Percentiles rank a stretch among this genome's conserved stretches.
phyloP scores from a whole-genome alignment of 208 protist species.

The Naegleria lovaniensis region DNA sequence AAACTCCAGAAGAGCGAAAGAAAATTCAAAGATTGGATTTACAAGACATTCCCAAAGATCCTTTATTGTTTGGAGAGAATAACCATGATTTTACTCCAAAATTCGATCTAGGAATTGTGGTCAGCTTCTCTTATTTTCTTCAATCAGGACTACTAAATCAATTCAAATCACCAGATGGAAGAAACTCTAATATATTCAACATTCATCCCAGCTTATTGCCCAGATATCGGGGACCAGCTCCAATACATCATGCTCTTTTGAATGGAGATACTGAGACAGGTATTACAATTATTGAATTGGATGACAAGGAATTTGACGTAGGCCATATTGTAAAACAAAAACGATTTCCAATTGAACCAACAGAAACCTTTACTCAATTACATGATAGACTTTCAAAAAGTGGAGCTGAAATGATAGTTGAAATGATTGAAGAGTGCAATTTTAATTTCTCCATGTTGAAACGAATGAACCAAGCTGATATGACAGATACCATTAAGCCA shows the following conservation, averaged over 20 bases:
- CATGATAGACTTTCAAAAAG: not conserved
- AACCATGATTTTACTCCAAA: not conserved
- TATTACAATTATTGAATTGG: slow-evolving; percentile 27
- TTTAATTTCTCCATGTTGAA: not conserved
- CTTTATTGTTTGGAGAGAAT: not conserved
- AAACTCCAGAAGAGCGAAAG: not conserved
- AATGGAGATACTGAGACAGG: slow-evolving; percentile 50
- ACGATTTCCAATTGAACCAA: not conserved
- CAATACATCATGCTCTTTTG: slow-evolving; percentile 70
- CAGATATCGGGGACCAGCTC: slow-evolving; percentile 70
- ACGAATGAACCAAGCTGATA: not conserved
- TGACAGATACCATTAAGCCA: not conserved
- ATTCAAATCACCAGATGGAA: slow-evolving; percentile 25
- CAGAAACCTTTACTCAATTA: not conserved
- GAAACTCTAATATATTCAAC: slow-evolving; percentile 50
- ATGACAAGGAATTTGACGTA: not conserved
- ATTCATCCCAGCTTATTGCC: slow-evolving; percentile 75
- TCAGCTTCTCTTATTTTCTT: not conserved
- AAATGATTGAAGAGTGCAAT: not conserved
- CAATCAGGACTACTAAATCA: not conserved
- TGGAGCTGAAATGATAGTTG: not conserved
- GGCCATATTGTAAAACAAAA: slow-evolving; percentile 12
- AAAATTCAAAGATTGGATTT: not conserved
- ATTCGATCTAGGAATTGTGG: slow-evolving; percentile 6
- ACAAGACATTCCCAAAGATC: not conserved